Base-by-base conservation (phyloP, 768 basidiomycete genomes). In the Suillus occidentalis region DNA sequence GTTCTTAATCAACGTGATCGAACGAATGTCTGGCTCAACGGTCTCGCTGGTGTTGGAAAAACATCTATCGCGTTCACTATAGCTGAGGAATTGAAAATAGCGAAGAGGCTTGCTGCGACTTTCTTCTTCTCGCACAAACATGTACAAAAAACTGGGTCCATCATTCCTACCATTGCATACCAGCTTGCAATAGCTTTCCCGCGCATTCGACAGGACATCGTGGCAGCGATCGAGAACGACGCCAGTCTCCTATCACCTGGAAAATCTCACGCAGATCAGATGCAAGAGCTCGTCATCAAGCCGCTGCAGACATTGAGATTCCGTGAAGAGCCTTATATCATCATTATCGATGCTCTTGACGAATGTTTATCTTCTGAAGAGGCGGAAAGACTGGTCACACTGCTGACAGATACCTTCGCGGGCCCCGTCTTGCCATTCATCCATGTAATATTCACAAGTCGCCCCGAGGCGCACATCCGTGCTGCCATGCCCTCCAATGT, bases 101-200 rank as follows among this genome's bases (percentile, higher is more conserved):
- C 59, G 3, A 16, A 28, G 14, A 67, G 67, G 43, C 68, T 70
- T 9, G 68, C 63, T 25, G 69, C 66, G 6, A 63, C 64, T 0
- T 71, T 71, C 22, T 71, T 71, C 68, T 70, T 70, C n/a, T 63
- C 70, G 20, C 63, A 63, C 22, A 52, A 62, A 9, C 60, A 64
- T 13, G 63, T 60, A 7, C 64, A 67, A 34, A 55, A 55, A 31
- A 16, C 6, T 18, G 18, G 53, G 7, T 28, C 55, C 1, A 47
- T 70, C 9, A 64, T 70, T 58, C 66, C 66, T 6, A 69, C 70
- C 3, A 60, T 71, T 5, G 68, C 70, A 6, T 69, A 69, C 37
- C 66, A 69, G 36, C 63, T 71, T 14, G 68, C 70, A 12, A 34
- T 43, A 37, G n/a, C 36, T 3, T 50, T 69, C 1, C 70, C 70